Conservation (phyloP, 768 basidiomycete genomes). For the Strobilomyces confusus region DNA sequence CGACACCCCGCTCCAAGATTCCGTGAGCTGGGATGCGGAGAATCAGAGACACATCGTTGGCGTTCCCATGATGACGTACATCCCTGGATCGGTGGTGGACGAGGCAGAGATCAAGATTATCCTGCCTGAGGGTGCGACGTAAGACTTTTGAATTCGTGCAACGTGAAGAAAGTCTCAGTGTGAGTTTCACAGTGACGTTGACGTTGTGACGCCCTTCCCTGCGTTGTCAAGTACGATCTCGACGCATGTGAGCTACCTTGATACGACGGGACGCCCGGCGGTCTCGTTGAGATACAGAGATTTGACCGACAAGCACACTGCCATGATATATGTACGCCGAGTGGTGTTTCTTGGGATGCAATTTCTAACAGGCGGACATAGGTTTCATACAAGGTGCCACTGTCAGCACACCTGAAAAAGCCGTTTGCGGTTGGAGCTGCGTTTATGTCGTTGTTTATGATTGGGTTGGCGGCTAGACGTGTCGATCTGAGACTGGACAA, state of each 20-base stretch:
- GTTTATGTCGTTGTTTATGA: constrained; percentile 61
- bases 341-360: background rate
- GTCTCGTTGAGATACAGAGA: constrained; percentile 69
- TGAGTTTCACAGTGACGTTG: constrained; percentile 58
- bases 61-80: constrained; percentile 80
- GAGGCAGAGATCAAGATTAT: constrained; percentile 76
- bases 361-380: constrained; percentile 30
- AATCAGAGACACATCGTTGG: constrained; percentile 68
- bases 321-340: constrained; percentile 73
- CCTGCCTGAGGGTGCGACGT: constrained; percentile 95
- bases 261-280: constrained; percentile 83
- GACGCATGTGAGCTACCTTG: constrained; percentile 86
- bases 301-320: constrained; percentile 75
- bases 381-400: constrained; percentile 85
- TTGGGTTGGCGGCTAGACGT: constrained; percentile 43
- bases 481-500: constrained; percentile 51
- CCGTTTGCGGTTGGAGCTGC: constrained; percentile 73
- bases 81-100: constrained; percentile 78
- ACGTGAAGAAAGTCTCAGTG: constrained; percentile 3
- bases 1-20: constrained; percentile 81
- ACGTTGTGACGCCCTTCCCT: constrained; percentile 74
- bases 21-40: constrained; percentile 57
- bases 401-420: constrained; percentile 82
- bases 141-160: constrained; percentile 33
- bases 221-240: constrained; percentile 55